Evolutionary conservation across 306 rosid genomes (phyloP), one percentile per base, ranked within the genome.

Genomic region (Arachis hypogaea): DNA sequence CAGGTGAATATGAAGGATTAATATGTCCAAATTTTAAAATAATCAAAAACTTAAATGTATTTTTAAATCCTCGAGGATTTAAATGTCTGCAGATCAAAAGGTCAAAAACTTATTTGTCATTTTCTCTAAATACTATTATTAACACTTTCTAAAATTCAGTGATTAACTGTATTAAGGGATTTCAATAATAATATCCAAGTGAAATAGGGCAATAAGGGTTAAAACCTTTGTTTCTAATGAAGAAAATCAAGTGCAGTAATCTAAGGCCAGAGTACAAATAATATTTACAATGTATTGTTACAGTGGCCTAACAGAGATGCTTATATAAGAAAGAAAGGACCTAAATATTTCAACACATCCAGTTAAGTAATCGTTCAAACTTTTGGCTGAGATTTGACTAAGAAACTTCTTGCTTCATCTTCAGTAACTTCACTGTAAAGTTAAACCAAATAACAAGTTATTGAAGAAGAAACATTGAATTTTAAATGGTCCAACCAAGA

Each of bases 391-490:
- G 88, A 57, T 81, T 86, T 86, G n/a, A 85, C 91, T 73, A 83
- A 74, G 81, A 88, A 89, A 57, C 66, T 81, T 81, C 80, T 81
- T 72, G 96, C 94, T 78, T 94, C 94, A 0, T 81, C 92, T 9
- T 94, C 98, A 14, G 84, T 84, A 62, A 89, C 88, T 61, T 94
- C 96, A 72, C 97, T 94, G 93, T 75, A 77, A 16, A 36, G 44
- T 22, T 59, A 43, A 83, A 69, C 69, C 60, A 74, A 68, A 77
- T 22, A 83, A 59, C 75, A 75, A 68, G 51, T 71, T 52, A 67
- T 7, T 45, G 72, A 46, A 61, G 38, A 16, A 49, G 30, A 29
- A 51, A 51, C 11, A 49, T 22, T 11, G 5, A 68, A 42, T 36
- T 22, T 22, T 46, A 58, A 74, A 63, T 18, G 69, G 51, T 16